phyloP scores from a whole-genome alignment of 164 flowering plant species.

The Chimonanthus praecox region DNA sequence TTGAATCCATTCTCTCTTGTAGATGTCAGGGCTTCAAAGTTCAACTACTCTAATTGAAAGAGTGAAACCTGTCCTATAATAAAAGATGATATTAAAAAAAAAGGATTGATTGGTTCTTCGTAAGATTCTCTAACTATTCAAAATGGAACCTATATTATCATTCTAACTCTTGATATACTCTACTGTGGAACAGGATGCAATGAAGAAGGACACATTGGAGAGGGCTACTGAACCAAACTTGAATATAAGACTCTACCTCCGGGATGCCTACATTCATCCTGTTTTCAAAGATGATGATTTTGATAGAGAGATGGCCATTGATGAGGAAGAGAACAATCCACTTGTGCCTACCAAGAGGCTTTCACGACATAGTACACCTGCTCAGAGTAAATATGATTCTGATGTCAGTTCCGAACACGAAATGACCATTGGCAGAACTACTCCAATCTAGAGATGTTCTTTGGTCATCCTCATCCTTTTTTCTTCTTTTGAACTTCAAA shows the following conservation, averaged over 20 bases:
- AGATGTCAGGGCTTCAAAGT: no score
- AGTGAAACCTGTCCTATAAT: no score
- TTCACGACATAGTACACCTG: slow-evolving; percentile 25
- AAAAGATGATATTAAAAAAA: no score
- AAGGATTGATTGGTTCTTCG: background rate
- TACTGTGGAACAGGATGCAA: slow-evolving; percentile 48
- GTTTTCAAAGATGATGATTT: slow-evolving; percentile 50
- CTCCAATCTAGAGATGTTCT: background rate
- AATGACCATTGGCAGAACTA: background rate
- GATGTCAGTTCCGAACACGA: slow-evolving; percentile 29
- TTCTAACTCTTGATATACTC: background rate
- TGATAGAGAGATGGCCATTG: slow-evolving; percentile 28
- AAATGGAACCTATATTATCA: background rate
- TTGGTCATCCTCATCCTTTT: background rate
- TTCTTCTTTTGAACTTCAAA: background rate
- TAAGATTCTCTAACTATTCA: background rate
- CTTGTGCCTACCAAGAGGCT: slow-evolving; percentile 62
- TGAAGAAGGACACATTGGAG: slow-evolving; percentile 79
- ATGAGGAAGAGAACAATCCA: slow-evolving; percentile 60
- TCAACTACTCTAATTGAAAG: no score
- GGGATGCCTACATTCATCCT: slow-evolving; percentile 72
- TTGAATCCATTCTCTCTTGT: no score
- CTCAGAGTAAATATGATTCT: slow-evolving; percentile 36
- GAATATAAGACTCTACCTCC: slow-evolving; percentile 52
- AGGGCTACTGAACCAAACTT: slow-evolving; percentile 68